A percentile compares a stretch with the other conserved stretches of the same genome.
These are phyloP conservation scores for Amaranthus tricolor DNA, from an alignment of 179 eudicot genomes.

Conservation along the genomic window DNA sequence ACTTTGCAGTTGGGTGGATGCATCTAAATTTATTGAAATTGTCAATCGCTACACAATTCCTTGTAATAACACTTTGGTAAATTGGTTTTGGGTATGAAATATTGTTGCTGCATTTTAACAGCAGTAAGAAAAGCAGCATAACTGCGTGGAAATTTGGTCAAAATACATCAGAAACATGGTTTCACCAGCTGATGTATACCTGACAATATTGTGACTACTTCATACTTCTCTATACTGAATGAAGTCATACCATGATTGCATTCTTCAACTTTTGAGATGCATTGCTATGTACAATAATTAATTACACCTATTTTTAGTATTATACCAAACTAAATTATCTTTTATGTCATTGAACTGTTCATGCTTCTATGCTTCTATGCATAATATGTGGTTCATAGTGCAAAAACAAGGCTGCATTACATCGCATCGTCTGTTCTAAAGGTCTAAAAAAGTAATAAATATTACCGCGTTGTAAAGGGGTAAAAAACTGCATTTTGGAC, in stretches of 20 bases:
- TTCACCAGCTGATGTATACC: slow-evolving; percentile 17
- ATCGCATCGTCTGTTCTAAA: too few species aligned
- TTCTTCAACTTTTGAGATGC: slow-evolving; percentile 4
- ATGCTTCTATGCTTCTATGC: too few species aligned
- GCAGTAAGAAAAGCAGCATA: background rate
- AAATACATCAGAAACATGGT: slow-evolving; percentile 9
- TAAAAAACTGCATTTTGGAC: too few species aligned
- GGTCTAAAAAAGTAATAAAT: too few species aligned
- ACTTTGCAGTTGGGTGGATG: slow-evolving; percentile 70
- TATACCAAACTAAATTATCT: background rate
- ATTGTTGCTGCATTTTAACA: background rate
- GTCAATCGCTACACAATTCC: background rate
- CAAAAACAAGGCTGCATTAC: too few species aligned
- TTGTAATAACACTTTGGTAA: background rate
- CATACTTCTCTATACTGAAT: slow-evolving; percentile 12
- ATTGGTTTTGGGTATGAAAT: background rate
- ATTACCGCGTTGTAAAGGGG: too few species aligned
- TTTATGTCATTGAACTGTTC: background rate
- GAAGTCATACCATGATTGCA: slow-evolving; percentile 5
- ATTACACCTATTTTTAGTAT: background rate
- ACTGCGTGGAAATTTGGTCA: slow-evolving; percentile 9
- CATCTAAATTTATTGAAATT: slow-evolving; percentile 27
- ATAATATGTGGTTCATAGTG: too few species aligned
- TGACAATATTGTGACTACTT: slow-evolving; percentile 9
- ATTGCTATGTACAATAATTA: background rate